Percentiles rank a stretch among this genome's conserved stretches.
Evolutionary conservation across 176 grass and related monocot species (phyloP).

Genomic region (Elymus sibiricus): DNA sequence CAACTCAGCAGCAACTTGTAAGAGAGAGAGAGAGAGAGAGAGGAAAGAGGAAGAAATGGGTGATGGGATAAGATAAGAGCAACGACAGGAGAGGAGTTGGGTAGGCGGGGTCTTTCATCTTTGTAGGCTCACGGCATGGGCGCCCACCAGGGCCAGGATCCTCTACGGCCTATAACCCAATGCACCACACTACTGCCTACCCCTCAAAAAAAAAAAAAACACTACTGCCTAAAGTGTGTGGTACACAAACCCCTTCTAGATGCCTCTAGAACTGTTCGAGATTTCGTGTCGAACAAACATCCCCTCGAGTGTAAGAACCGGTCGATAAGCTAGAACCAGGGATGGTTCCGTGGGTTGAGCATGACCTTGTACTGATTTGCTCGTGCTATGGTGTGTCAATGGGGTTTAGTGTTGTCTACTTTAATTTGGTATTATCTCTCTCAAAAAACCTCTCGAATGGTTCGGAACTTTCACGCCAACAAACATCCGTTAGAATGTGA

Average conservation of each 20-base stretch:
- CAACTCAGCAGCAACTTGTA: conserved; percentile 29
- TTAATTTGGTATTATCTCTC: too few relatives aligned
- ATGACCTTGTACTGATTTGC: too few relatives aligned
- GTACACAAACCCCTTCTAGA: too few relatives aligned
- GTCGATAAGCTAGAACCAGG: background rate
- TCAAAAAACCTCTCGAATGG: too few relatives aligned
- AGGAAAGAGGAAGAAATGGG: background rate
- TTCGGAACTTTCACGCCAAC: too few relatives aligned
- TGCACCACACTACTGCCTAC: background rate
- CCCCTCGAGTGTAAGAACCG: background rate
- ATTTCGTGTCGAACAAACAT: background rate
- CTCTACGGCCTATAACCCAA: background rate
- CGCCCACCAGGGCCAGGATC: background rate
- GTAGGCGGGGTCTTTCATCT: conserved; percentile 34
- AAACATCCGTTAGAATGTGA: too few relatives aligned
- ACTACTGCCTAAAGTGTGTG: background rate
- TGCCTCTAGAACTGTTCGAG: too few relatives aligned
- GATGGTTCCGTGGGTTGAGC: too few relatives aligned
- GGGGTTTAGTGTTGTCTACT: too few relatives aligned
- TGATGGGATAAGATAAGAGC: conserved; percentile 58
- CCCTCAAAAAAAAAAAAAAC: too few relatives aligned
- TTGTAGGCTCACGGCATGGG: conserved; percentile 29
- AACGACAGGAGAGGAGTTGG: conserved; percentile 10
- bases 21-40: background rate
- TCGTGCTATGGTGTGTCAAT: too few relatives aligned